These are phyloP conservation scores for Inga laurina DNA, from an alignment of 306 rosid species.

Conservation along the genomic window DNA sequence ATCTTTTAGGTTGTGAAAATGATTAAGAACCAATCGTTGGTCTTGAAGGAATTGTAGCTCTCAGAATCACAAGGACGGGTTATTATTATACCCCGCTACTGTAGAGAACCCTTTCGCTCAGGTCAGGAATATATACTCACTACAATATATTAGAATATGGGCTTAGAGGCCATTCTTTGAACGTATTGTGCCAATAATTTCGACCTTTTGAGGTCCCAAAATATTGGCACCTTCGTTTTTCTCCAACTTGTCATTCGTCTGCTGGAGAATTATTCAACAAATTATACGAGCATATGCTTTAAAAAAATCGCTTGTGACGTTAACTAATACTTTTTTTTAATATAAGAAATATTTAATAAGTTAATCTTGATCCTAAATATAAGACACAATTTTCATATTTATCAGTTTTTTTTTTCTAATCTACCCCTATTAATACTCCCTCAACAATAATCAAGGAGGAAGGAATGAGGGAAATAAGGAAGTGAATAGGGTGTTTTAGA, in stretches of 20 bases:
- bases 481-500: no score
- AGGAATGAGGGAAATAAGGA: no score
- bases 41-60: slow-evolving; percentile 7
- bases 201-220: not conserved
- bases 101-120: not conserved
- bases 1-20: not conserved
- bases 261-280: not conserved
- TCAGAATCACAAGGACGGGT: not conserved
- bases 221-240: not conserved
- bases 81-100: slow-evolving; percentile 15
- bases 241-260: not conserved
- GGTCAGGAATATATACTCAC: slow-evolving; percentile 13
- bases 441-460: no score
- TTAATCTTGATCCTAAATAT: no score
- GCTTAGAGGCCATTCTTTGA: not conserved
- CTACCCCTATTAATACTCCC: no score
- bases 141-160: not conserved
- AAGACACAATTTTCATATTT: no score
- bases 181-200: slow-evolving; percentile 2
- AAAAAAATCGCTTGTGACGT: not conserved
- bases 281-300: not conserved
- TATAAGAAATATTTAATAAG: no score
- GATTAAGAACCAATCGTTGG: slow-evolving; percentile 12
- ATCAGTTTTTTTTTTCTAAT: no score
- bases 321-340: not conserved